Percentiles rank a stretch among this genome's conserved stretches.
Conservation (phyloP, 352 stramenopile genomes). For the Detonula confervacea region DNA sequence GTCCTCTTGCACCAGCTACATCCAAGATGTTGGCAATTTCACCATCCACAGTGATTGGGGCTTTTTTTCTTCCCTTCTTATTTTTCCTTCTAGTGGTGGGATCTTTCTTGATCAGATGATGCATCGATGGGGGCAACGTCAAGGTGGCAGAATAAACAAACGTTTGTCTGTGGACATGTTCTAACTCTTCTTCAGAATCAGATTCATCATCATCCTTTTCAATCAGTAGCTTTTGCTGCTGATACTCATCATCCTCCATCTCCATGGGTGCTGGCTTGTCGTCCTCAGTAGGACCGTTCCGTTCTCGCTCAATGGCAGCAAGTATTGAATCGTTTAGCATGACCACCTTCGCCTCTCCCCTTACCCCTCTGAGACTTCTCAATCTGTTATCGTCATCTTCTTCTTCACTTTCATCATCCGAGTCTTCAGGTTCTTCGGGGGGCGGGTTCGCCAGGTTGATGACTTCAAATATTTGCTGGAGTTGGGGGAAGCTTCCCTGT, state of each 20-base stretch:
- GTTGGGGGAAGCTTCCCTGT: conserved; percentile 92
- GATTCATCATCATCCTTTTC: conserved; percentile 32
- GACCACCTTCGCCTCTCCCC: conserved; percentile 72
- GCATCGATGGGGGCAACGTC: conserved; percentile 70
- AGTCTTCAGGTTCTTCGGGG: conserved; percentile 40
- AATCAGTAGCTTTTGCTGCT: conserved; percentile 15
- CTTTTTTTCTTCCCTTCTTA: conserved; percentile 49
- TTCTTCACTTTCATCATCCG: conserved; percentile 47
- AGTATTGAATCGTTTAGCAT: conserved; percentile 80
- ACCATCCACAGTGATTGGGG: conserved; percentile 55
- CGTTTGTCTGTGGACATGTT: conserved; percentile 73
- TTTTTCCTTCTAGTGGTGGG: conserved; percentile 31
- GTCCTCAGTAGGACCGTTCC: conserved; percentile 33
- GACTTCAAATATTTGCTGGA: conserved; percentile 92
- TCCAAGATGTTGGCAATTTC: conserved; percentile 83
- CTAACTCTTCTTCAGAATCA: conserved; percentile 37
- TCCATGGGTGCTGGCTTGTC: conserved; percentile 42
- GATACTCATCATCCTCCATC: conserved; percentile 59
- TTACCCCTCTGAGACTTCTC: conserved; percentile 64
- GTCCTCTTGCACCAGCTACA: conserved; percentile 62
- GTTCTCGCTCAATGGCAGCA: conserved; percentile 57
- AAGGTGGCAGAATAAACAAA: conserved; percentile 85
- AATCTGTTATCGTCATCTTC: conserved; percentile 60
- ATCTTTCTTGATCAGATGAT: conserved; percentile 54
- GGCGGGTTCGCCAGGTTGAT: conserved; percentile 85